Percentiles rank a stretch among this genome's conserved stretches.
Evolutionary conservation across 495 filamentous ascomycete species (phyloP).

Genomic region (Annulohypoxylon maeteangense): DNA sequence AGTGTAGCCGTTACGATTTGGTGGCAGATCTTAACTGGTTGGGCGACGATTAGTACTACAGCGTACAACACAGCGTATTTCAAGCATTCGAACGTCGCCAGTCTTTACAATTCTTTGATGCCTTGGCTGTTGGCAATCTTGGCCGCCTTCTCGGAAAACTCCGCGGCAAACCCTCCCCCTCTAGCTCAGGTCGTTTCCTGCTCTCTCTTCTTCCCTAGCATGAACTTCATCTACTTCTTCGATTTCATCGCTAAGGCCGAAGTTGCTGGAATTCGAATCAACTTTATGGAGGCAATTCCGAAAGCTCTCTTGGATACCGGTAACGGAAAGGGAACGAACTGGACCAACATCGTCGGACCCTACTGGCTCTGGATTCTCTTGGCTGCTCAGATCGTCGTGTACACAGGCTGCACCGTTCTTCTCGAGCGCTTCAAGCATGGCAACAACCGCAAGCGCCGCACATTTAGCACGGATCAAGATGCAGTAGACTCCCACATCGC

Average conservation of each 20-base stretch:
- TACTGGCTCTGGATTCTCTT: constrained; percentile 66
- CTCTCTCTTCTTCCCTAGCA: constrained; percentile 71
- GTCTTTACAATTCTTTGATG: constrained; percentile 66
- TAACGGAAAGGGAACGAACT: constrained; percentile 15
- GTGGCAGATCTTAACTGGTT: constrained; percentile 65
- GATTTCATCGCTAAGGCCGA: constrained; percentile 69
- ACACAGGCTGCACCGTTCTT: constrained; percentile 65
- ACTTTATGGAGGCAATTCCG: constrained; percentile 61
- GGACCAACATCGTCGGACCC: constrained; percentile 62
- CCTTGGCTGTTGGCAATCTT: constrained; percentile 67
- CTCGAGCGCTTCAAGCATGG: constrained; percentile 73
- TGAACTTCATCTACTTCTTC: constrained; percentile 72
- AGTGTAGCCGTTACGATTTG: constrained; percentile 64
- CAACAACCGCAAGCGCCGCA: constrained; percentile 64
- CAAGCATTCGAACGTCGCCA: constrained; percentile 71
- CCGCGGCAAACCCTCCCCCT: constrained; percentile 34
- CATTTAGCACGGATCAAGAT: constrained; percentile 35
- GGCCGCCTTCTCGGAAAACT: constrained; percentile 55
- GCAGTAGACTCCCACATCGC: constrained; percentile 50
- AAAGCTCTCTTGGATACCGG: constrained; percentile 42
- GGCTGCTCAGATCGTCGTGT: constrained; percentile 70
- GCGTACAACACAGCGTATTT: constrained; percentile 73
- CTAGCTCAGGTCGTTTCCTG: constrained; percentile 63
- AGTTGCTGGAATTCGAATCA: constrained; percentile 56
- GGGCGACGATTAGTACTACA: constrained; percentile 66